These are phyloP conservation scores for Westerdykella ornata DNA, from an alignment of 2,329 filamentous ascomycete species.

Conservation along the genomic window DNA sequence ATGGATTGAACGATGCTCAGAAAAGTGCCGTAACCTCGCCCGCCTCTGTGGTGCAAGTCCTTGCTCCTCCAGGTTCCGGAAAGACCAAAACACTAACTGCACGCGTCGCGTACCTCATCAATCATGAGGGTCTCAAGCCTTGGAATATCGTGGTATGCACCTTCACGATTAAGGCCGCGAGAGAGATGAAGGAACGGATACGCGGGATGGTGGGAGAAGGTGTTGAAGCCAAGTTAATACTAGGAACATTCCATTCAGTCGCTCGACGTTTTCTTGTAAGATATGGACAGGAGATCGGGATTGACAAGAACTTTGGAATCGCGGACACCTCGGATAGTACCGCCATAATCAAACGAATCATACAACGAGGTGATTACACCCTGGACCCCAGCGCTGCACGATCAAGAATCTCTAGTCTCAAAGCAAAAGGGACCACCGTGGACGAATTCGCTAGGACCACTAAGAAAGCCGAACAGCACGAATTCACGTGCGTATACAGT, in stretches of 20 bases:
- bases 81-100: slow-evolving; percentile 95
- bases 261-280: slow-evolving; percentile 73
- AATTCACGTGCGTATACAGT: slow-evolving; percentile 60
- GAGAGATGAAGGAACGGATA: slow-evolving; percentile 88
- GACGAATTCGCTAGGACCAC: slow-evolving; percentile 38
- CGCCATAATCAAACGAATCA: slow-evolving; percentile 73
- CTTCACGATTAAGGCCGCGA: slow-evolving; percentile 91
- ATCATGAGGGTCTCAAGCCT: slow-evolving; percentile 63
- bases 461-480: slow-evolving; percentile 51
- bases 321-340: slow-evolving; percentile 76
- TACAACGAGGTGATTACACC: slow-evolving; percentile 62
- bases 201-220: slow-evolving; percentile 72
- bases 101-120: slow-evolving; percentile 81
- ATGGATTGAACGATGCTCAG: slow-evolving; percentile 59
- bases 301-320: slow-evolving; percentile 80
- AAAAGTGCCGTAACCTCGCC: slow-evolving; percentile 57
- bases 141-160: slow-evolving; percentile 91
- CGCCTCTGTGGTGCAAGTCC: slow-evolving; percentile 54
- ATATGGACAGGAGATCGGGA: slow-evolving; percentile 78
- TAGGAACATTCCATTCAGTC: slow-evolving; percentile 95
- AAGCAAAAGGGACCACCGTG: slow-evolving; percentile 49
- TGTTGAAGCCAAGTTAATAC: slow-evolving; percentile 66
- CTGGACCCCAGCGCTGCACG: slow-evolving; percentile 67
- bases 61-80: slow-evolving; percentile 62
- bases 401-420: slow-evolving; percentile 63